These are phyloP conservation scores for Neopestalotiopsis sp. DNA, from an alignment of 2,329 filamentous ascomycete species.

Conservation along the genomic window DNA sequence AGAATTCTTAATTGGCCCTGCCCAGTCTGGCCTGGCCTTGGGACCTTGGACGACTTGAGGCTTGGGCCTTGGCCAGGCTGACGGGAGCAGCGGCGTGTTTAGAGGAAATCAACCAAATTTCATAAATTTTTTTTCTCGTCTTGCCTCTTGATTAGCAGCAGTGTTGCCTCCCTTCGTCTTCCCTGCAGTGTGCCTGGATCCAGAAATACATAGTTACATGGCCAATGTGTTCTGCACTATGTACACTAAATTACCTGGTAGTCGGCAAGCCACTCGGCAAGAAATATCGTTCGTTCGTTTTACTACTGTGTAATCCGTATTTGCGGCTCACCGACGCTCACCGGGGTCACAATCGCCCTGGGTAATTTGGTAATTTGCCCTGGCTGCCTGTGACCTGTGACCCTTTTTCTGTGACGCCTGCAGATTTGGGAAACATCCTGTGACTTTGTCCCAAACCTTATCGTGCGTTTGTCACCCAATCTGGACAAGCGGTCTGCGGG, in stretches of 20 bases:
- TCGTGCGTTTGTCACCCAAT: not conserved
- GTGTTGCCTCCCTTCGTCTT: not conserved
- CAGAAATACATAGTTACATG: not conserved
- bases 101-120: not conserved
- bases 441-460: not conserved
- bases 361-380: not conserved
- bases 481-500: conserved; percentile 11
- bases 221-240: not conserved
- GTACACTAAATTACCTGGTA: not conserved
- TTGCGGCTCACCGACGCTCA: conserved; percentile 2
- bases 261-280: not conserved
- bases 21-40: not conserved
- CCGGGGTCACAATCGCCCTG: not conserved
- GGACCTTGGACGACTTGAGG: not conserved
- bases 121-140: not conserved
- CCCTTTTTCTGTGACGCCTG: not conserved
- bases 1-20: not conserved
- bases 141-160: no score
- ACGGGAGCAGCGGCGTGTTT: not conserved
- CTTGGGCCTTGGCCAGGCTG: not conserved
- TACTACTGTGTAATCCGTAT: not conserved
- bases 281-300: not conserved
- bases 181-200: not conserved
- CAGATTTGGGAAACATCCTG: not conserved
- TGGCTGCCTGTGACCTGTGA: no score